Conservation (phyloP, 495 filamentous ascomycete species). For the Aspergillus incahuasiensis region DNA sequence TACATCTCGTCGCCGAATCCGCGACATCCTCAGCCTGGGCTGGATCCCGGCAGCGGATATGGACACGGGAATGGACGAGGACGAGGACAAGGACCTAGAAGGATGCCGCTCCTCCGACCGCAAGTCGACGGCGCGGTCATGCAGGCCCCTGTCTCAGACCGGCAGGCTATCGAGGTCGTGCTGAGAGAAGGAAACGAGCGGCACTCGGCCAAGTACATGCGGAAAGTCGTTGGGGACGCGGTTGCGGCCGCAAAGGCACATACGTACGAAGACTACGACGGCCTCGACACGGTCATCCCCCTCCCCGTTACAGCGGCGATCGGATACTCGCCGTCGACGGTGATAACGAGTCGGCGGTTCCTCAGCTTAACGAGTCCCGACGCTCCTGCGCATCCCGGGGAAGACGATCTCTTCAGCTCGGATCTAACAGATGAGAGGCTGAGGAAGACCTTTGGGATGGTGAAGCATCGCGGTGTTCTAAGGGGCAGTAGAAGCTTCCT, state of each 20-base stretch:
- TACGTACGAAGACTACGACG: not conserved
- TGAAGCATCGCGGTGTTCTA: conserved; percentile 49
- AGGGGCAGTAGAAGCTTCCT: conserved; percentile 29
- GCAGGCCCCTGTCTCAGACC: conserved; percentile 70
- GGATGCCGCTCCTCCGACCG: conserved; percentile 16
- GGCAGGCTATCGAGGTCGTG: conserved; percentile 53
- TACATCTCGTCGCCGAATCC: conserved; percentile 6
- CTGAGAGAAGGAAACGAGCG: conserved; percentile 21
- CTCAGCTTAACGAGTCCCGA: conserved; percentile 55
- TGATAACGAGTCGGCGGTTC: conserved; percentile 14
- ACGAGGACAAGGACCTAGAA: not conserved
- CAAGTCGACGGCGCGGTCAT: conserved; percentile 68
- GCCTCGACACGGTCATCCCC: conserved; percentile 2
- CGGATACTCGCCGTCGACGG: not conserved
- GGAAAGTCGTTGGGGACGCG: conserved; percentile 18
- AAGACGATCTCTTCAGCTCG: conserved; percentile 84
- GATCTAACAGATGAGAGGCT: conserved; percentile 61
- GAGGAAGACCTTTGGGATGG: conserved; percentile 56
- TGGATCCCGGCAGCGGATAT: too few relatives aligned
- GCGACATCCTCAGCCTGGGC: not conserved
- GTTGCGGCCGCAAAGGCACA: not conserved
- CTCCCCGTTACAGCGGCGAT: conserved; percentile 1
- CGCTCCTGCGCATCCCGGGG: conserved; percentile 49
- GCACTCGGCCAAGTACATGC: conserved; percentile 19
- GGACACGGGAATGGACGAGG: too few relatives aligned